Conservation (phyloP, 768 basidiomycete genomes). For the Butyriboletus loyo region DNA sequence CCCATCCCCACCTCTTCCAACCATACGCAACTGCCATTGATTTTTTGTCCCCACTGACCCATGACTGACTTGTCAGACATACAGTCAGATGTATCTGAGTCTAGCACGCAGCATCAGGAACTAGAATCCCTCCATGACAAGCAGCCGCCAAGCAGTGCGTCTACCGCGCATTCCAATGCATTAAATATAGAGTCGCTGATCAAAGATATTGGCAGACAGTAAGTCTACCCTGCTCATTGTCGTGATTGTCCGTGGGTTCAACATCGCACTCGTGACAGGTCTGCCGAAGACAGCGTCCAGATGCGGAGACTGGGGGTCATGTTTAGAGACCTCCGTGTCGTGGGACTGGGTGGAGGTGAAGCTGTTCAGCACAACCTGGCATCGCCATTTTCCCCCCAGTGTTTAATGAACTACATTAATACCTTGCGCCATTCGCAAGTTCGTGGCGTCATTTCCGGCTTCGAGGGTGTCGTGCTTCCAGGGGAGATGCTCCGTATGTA, state of each 20-base stretch:
- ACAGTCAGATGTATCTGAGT: background rate
- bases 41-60: conserved; percentile 22
- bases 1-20: background rate
- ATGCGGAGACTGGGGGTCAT: conserved; percentile 46
- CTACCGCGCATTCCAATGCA: background rate
- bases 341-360: conserved; percentile 43
- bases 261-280: conserved; percentile 21
- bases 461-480: conserved; percentile 62
- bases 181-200: conserved; percentile 16
- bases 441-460: conserved; percentile 57
- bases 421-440: conserved; percentile 45
- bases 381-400: conserved; percentile 47
- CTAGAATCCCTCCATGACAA: background rate
- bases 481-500: conserved; percentile 74
- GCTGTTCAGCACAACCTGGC: conserved; percentile 50
- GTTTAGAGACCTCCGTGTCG: conserved; percentile 50
- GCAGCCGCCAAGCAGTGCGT: background rate
- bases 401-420: conserved; percentile 38
- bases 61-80: background rate
- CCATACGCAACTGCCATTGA: background rate
- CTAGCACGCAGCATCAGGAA: background rate
- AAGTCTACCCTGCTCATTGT: background rate
- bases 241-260: background rate
- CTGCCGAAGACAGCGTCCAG: conserved; percentile 31
- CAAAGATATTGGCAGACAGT: conserved; percentile 13